A percentile compares a stretch with the other conserved stretches of the same genome.
Evolutionary conservation across 192 early-diverging fungal species (phyloP).

Genomic region (Umbelopsis sp.): DNA sequence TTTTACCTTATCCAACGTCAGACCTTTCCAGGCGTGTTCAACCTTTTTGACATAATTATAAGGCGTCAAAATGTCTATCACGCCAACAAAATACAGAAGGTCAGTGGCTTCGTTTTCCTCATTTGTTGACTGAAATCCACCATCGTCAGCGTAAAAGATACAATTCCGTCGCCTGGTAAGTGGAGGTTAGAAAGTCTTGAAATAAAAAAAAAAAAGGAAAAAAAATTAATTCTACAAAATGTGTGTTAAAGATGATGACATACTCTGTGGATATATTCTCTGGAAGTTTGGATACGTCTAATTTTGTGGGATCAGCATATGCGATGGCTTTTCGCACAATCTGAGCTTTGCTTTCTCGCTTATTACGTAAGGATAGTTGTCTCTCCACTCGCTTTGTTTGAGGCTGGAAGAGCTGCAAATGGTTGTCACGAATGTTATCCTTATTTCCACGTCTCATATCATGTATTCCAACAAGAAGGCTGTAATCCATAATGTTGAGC

Average conservation of each 20-base stretch:
- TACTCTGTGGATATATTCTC: constrained; percentile 50
- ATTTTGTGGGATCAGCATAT: constrained; percentile 55
- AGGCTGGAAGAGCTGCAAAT: constrained; percentile 76
- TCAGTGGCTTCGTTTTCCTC: constrained; percentile 64
- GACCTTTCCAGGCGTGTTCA: constrained; percentile 85
- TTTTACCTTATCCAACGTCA: constrained; percentile 73
- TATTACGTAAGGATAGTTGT: constrained; percentile 39
- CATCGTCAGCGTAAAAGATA: constrained; percentile 89
- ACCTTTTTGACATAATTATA: constrained; percentile 86
- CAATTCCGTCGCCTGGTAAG: constrained; percentile 64
- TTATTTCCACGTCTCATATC: constrained; percentile 83
- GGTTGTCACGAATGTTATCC: constrained; percentile 89
- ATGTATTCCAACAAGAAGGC: constrained; percentile 91
- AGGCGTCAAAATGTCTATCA: constrained; percentile 96
- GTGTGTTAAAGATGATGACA: not conserved
- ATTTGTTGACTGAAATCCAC: constrained; percentile 83
- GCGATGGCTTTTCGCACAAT: constrained; percentile 52
- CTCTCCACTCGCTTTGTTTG: constrained; percentile 47
- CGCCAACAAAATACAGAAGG: constrained; percentile 89
- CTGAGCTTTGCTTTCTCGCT: constrained; percentile 53
- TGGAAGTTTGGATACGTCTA: constrained; percentile 62
- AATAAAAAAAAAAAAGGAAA: not conserved
- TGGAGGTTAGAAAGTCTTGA: no score
- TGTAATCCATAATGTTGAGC: constrained; percentile 98
- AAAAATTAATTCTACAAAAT: no score